These are phyloP conservation scores for Xylaria sp. DNA, from an alignment of 495 filamentous ascomycete species.

Conservation along the genomic window DNA sequence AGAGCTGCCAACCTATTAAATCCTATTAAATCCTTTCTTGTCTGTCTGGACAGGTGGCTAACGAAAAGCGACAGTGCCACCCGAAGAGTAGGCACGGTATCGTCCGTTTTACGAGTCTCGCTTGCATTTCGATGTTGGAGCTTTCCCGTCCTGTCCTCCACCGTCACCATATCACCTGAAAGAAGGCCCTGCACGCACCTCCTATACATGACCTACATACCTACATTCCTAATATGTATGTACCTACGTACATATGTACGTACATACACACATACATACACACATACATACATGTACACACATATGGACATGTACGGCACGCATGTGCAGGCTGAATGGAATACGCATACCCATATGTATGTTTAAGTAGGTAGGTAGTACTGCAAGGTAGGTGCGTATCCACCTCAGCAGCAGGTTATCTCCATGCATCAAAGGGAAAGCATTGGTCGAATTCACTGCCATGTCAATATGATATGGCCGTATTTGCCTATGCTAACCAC, in stretches of 20 bases:
- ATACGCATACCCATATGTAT: too few relatives aligned
- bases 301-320: too few relatives aligned
- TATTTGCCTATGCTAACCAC: background rate
- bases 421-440: background rate
- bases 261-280: too few relatives aligned
- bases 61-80: background rate
- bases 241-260: background rate
- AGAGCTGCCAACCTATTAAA: background rate
- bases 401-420: background rate
- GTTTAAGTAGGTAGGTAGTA: too few relatives aligned
- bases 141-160: constrained; percentile 15
- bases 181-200: constrained; percentile 1
- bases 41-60: background rate
- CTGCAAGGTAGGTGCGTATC: background rate
- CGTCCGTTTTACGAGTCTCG: background rate
- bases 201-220: constrained; percentile 8
- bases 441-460: background rate
- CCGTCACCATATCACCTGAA: background rate
- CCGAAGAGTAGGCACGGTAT: background rate
- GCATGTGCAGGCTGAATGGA: constrained; percentile 2
- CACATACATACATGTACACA: too few relatives aligned
- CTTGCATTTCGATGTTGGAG: constrained; percentile 15
- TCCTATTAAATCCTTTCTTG: too few relatives aligned
- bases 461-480: background rate
- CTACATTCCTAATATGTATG: background rate